Conservation (phyloP, 192 early-diverging fungal genomes). For the Coemansia guatemalensis region DNA sequence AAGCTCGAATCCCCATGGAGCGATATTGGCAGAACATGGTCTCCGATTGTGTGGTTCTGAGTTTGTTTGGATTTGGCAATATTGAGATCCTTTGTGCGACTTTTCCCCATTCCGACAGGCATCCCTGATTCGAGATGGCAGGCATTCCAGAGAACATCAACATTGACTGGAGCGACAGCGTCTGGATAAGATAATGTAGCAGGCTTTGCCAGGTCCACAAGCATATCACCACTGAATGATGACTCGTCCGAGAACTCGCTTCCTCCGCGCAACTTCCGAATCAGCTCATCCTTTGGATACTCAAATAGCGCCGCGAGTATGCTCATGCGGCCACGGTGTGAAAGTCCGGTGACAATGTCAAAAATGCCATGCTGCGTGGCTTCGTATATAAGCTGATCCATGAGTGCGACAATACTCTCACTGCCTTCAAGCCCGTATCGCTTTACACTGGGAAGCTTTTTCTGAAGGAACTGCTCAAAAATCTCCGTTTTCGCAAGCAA, state of each 20-base stretch:
- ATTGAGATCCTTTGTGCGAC: slow-evolving; percentile 84
- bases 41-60: slow-evolving; percentile 68
- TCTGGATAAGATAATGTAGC: slow-evolving; percentile 65
- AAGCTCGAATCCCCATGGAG: slow-evolving; percentile 91
- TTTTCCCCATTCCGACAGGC: slow-evolving; percentile 94
- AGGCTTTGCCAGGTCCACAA: slow-evolving; percentile 80
- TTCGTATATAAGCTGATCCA: slow-evolving; percentile 78
- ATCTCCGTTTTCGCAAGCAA: slow-evolving; percentile 27
- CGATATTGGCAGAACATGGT: slow-evolving; percentile 88
- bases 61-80: slow-evolving; percentile 17
- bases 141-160: slow-evolving; percentile 88
- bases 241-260: slow-evolving; percentile 80
- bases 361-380: slow-evolving; percentile 59
- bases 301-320: slow-evolving; percentile 80
- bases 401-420: slow-evolving; percentile 88
- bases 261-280: slow-evolving; percentile 91
- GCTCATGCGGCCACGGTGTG: slow-evolving; percentile 92
- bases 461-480: slow-evolving; percentile 96
- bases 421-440: slow-evolving; percentile 96
- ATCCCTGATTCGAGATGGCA: slow-evolving; percentile 93
- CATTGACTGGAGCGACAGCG: slow-evolving; percentile 52
- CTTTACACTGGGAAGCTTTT: slow-evolving; percentile 92
- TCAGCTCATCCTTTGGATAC: slow-evolving; percentile 72
- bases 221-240: slow-evolving; percentile 79
- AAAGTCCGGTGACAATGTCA: slow-evolving; percentile 85